Evolutionary conservation across 768 basidiomycete species (phyloP).

Genomic region (Tephrocybe sp.): DNA sequence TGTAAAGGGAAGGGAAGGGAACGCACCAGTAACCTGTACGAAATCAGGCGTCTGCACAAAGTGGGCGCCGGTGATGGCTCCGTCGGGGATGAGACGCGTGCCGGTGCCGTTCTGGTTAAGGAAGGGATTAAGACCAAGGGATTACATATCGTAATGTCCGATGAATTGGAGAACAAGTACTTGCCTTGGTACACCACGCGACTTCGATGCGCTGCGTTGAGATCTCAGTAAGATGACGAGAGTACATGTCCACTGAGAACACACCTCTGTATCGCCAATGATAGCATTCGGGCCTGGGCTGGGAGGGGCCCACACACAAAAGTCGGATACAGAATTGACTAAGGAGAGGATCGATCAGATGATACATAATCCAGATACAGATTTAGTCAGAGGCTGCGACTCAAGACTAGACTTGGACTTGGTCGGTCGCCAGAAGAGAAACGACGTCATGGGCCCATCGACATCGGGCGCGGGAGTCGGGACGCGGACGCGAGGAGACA

Average conservation of each 20-base stretch:
- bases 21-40: constrained; percentile 62
- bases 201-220: constrained; percentile 35
- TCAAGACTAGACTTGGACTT: too few species aligned
- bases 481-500: too few species aligned
- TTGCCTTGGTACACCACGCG: constrained; percentile 41
- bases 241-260: too few species aligned
- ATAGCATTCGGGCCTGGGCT: constrained; percentile 45
- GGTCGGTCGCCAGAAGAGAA: too few species aligned
- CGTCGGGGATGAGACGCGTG: constrained; percentile 68
- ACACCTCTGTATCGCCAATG: constrained; percentile 63
- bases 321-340: constrained; percentile 60
- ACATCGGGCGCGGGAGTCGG: too few species aligned
- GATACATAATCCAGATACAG: too few species aligned
- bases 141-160: too few species aligned
- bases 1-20: not conserved
- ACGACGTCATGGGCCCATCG: not conserved
- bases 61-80: constrained; percentile 64
- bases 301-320: constrained; percentile 43
- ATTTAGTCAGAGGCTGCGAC: too few species aligned
- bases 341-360: not conserved
- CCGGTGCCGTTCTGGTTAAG: constrained; percentile 64
- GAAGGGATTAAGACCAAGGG: too few species aligned
- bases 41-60: constrained; percentile 75
- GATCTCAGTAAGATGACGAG: constrained; percentile 9
- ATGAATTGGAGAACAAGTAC: not conserved